A percentile compares a stretch with the other conserved stretches of the same genome.
Evolutionary conservation across 441 rosid species (phyloP).

Genomic region (Erodium texanum): DNA sequence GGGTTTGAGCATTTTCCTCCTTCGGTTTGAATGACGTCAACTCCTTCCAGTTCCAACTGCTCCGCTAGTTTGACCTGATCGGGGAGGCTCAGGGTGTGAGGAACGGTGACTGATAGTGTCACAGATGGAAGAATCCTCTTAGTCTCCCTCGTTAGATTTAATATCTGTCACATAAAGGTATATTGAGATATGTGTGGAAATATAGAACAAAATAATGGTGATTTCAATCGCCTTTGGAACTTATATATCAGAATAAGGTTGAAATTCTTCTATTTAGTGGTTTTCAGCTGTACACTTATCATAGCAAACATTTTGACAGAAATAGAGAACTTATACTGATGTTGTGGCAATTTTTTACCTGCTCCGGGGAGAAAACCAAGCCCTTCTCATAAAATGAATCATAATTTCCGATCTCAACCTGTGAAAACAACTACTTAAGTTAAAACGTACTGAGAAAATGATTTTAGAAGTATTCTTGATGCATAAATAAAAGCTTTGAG

Average conservation of each 20-base stretch:
- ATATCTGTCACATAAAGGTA: conserved; percentile 30
- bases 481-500: neutral
- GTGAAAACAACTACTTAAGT: conserved; percentile 5
- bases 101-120: conserved; percentile 56
- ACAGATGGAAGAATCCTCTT: conserved; percentile 44
- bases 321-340: too few relatives aligned
- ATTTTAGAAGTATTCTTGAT: too few relatives aligned
- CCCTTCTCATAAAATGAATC: conserved; percentile 52
- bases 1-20: conserved; percentile 60
- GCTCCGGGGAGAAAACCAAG: conserved; percentile 38
- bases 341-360: conserved; percentile 29
- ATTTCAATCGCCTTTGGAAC: too few relatives aligned
- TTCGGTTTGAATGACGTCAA: conserved; percentile 54
- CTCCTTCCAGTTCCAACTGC: conserved; percentile 51
- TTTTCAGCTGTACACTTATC: too few relatives aligned
- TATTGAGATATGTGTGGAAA: neutral
- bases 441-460: neutral
- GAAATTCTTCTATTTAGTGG: neutral
- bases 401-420: conserved; percentile 66
- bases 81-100: conserved; percentile 52
- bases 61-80: conserved; percentile 70
- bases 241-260: too few relatives aligned
- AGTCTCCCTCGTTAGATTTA: conserved; percentile 45
- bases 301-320: too few relatives aligned
- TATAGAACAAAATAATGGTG: neutral